Percentiles rank a stretch among this genome's conserved stretches.
phyloP scores from a whole-genome alignment of 2,329 filamentous ascomycete species.

The Aureobasidium musti region DNA sequence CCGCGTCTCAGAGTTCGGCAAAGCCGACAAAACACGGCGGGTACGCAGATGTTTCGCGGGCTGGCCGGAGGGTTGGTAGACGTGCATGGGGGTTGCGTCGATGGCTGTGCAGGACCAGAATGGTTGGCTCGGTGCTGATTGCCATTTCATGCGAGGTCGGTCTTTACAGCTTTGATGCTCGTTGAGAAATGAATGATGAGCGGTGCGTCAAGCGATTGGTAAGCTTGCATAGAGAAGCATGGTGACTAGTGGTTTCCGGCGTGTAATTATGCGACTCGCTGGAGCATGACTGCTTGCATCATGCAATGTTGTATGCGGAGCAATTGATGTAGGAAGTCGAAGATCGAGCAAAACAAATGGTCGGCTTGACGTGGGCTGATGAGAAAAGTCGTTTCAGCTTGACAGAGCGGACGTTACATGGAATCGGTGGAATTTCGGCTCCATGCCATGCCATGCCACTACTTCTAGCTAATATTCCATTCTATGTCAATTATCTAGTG shows the following conservation, averaged over 20 bases:
- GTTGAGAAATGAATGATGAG: background rate
- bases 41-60: slow-evolving; percentile 16
- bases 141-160: background rate
- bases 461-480: too few relatives aligned
- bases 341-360: background rate
- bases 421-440: too few relatives aligned
- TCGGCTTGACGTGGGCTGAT: background rate
- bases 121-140: background rate
- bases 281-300: slow-evolving; percentile 8
- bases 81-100: background rate
- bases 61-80: slow-evolving; percentile 2
- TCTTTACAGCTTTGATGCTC: background rate
- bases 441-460: too few relatives aligned
- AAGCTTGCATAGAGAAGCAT: background rate
- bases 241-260: background rate
- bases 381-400: background rate
- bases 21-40: background rate
- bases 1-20: background rate
- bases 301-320: background rate
- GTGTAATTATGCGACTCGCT: background rate
- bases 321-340: background rate
- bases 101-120: background rate
- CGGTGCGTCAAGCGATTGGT: slow-evolving; percentile 2
- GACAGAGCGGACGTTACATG: too few relatives aligned
- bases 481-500: too few relatives aligned